Evolutionary conservation across 2,329 filamentous ascomycete genomes (phyloP), one percentile per base, ranked within the genome.

Genomic region (Neonectria coccinea): DNA sequence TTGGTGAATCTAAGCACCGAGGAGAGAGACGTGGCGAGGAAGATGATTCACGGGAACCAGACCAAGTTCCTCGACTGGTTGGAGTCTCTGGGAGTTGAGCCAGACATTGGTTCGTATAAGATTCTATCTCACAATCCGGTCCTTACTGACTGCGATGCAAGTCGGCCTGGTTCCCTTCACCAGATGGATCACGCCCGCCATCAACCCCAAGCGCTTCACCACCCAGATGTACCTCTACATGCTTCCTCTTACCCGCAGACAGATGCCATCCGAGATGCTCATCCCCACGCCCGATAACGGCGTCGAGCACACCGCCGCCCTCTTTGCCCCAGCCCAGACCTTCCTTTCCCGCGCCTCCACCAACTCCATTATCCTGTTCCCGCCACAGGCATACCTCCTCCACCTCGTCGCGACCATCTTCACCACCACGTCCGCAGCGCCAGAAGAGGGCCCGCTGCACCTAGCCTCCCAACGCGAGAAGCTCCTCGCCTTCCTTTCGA

Each of bases 221-320:
- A 97, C 95, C 1, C 94, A 97, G 76, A 98, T 98, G 95, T 99
- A 98, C 79, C 78, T 98, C 11, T 97, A 97, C 79, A 90, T 97
- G 78, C 85, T 97, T 3, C 94, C 94, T 0, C 79, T 77, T 1
- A 72, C 73, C 56, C 69, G 67, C 14, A 65, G 67, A 7, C 52
- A 69, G 6, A 64, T 75, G 51, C 74, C 79, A 2, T 75, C 78
- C 3, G 86, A 85, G 74, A 88, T 85, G 68, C 83, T 86, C 71
- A 84, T 93, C 52, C 91, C 91, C 31, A 86, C 88, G 2, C 91
- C 94, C 2, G 93, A 95, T 72, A 91, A 91, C 25, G 86, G 86
- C 16, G 68, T 85, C 5, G 85, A 88, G 67, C 84, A 88, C 65
- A 95, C 92, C 1, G 90, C 93, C 5, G 93, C 95, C 0, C 85